Conservation (phyloP, 2,329 filamentous ascomycete species). For the Fusarium sp. region DNA sequence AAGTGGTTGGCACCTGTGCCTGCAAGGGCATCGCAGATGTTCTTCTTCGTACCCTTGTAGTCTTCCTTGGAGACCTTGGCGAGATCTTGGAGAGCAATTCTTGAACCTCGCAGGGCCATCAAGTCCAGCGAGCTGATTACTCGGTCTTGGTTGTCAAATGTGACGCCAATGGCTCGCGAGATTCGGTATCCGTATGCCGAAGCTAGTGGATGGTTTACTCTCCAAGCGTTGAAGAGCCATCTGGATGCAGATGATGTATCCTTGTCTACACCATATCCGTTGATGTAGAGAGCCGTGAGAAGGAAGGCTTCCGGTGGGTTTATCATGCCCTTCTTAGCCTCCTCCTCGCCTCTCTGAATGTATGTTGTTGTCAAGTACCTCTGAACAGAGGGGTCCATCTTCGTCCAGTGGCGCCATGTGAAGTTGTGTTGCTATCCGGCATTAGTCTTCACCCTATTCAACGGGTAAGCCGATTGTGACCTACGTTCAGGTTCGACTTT, state of each 20-base stretch:
- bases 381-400: neutral
- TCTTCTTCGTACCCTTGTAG: neutral
- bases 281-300: neutral
- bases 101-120: neutral
- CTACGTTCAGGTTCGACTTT: neutral
- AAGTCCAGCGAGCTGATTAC: neutral
- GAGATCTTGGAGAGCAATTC: neutral
- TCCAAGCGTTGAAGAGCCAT: neutral
- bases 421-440: neutral
- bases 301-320: neutral
- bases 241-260: neutral
- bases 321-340: neutral
- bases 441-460: neutral
- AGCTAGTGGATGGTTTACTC: neutral
- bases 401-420: neutral
- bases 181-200: neutral
- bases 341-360: neutral
- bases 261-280: neutral
- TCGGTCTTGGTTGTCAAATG: neutral
- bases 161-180: neutral
- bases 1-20: neutral
- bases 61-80: neutral
- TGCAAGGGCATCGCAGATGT: neutral
- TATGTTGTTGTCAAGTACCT: neutral
- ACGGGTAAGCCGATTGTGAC: neutral